A percentile compares a stretch with the other conserved stretches of the same genome.
These are phyloP conservation scores for Rhizopogon vesiculosus DNA, from an alignment of 768 basidiomycete species.

Conservation along the genomic window DNA sequence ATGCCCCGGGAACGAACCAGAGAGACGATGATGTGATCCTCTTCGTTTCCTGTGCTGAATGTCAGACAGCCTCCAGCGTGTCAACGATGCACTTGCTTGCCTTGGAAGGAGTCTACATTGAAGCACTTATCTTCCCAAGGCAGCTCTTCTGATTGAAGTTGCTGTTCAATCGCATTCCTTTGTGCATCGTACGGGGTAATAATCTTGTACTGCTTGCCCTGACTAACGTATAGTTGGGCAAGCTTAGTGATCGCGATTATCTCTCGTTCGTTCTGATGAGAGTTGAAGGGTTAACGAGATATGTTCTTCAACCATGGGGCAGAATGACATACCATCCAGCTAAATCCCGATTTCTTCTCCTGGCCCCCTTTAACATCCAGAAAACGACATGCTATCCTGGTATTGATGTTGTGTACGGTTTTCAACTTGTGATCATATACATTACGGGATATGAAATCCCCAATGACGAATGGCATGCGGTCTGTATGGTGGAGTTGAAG, in stretches of 20 bases:
- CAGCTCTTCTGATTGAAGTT: constrained; percentile 43
- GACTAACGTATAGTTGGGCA: constrained; percentile 36
- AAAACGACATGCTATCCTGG: too few species aligned
- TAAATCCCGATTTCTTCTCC: too few species aligned
- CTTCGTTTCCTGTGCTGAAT: constrained; percentile 63
- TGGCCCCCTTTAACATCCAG: too few species aligned
- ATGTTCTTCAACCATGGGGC: background rate
- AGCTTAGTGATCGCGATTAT: too few species aligned
- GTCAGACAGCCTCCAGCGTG: constrained; percentile 10
- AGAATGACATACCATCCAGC: too few species aligned
- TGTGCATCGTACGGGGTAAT: constrained; percentile 83
- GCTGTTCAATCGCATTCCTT: constrained; percentile 48
- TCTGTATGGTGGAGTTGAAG: too few species aligned
- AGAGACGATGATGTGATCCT: constrained; percentile 68
- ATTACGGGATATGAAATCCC: too few species aligned
- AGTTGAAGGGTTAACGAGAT: too few species aligned
- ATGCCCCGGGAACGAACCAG: constrained; percentile 52
- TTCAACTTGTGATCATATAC: too few species aligned
- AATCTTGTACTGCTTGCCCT: constrained; percentile 48
- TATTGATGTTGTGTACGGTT: too few species aligned
- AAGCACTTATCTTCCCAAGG: constrained; percentile 63
- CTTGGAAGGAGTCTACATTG: constrained; percentile 80
- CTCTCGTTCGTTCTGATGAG: too few species aligned
- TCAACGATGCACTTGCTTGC: constrained; percentile 40
- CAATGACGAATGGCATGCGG: too few species aligned